These are phyloP conservation scores for Entrophospora sp. DNA, from an alignment of 192 early-diverging fungal genomes.

Conservation along the genomic window DNA sequence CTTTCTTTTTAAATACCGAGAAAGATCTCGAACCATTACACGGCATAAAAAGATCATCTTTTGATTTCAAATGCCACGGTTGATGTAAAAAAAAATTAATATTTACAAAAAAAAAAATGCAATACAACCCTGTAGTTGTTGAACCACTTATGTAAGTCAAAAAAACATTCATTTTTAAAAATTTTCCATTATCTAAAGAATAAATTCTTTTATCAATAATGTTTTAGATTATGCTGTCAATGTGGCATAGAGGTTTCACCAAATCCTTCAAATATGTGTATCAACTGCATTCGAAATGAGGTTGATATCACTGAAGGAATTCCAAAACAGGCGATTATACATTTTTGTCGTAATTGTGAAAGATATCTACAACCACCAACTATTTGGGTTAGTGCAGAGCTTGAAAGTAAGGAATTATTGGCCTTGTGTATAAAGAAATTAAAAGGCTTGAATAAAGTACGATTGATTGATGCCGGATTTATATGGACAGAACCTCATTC, in stretches of 20 bases:
- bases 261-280: slow-evolving; percentile 97
- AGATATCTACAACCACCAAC: slow-evolving; percentile 94
- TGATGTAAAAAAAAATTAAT: too few relatives aligned
- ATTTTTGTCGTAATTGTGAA: slow-evolving; percentile 96
- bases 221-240: slow-evolving; percentile 67
- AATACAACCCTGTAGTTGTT: slow-evolving; percentile 44
- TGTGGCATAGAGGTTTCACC: slow-evolving; percentile 93
- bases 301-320: slow-evolving; percentile 99
- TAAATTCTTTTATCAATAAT: neutral
- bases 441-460: slow-evolving; percentile 82
- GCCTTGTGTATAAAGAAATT: slow-evolving; percentile 91
- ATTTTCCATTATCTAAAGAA: neutral
- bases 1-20: too few relatives aligned
- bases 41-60: too few relatives aligned
- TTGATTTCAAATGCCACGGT: too few relatives aligned
- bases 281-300: slow-evolving; percentile 93
- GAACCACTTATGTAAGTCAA: slow-evolving; percentile 42
- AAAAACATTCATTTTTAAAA: neutral
- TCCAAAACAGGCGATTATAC: slow-evolving; percentile 91
- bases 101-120: too few relatives aligned
- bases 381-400: slow-evolving; percentile 77
- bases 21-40: too few relatives aligned
- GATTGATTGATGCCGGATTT: slow-evolving; percentile 94
- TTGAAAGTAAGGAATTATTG: slow-evolving; percentile 87
- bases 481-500: slow-evolving; percentile 94